These are phyloP conservation scores for Astragalus glycyphyllos DNA, from an alignment of 306 rosid species.

Conservation along the genomic window DNA sequence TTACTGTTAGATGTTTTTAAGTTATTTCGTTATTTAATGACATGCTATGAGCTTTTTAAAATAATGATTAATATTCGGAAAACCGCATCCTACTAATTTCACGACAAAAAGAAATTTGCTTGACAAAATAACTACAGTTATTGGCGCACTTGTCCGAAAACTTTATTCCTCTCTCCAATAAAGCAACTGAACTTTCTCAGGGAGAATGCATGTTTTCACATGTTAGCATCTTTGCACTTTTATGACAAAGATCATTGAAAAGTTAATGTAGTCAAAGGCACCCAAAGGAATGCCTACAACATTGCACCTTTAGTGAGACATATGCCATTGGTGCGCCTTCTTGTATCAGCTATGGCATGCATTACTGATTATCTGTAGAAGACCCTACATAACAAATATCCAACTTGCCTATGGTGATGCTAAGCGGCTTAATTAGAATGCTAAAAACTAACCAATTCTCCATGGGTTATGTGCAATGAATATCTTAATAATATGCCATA, in stretches of 20 bases:
- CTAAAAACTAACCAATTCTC: background rate
- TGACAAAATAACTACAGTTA: constrained; percentile 3
- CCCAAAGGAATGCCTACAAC: background rate
- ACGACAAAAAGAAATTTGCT: background rate
- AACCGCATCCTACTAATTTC: background rate
- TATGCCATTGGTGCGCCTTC: background rate
- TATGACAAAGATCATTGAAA: background rate
- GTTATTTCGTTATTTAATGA: constrained; percentile 14
- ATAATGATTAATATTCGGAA: constrained; percentile 13
- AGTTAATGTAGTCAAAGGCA: background rate
- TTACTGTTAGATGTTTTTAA: background rate
- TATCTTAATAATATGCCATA: background rate
- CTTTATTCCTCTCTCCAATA: constrained; percentile 5
- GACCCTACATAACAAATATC: background rate
- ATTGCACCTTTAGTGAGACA: constrained; percentile 8
- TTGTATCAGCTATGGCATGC: background rate
- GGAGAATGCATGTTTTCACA: background rate
- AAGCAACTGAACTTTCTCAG: constrained; percentile 15
- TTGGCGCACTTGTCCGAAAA: background rate
- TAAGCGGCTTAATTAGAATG: background rate
- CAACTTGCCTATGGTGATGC: constrained; percentile 21
- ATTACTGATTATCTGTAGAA: background rate
- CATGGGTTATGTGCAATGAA: background rate
- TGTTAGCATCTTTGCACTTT: background rate
- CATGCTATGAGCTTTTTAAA: background rate